Evolutionary conservation across 2,329 filamentous ascomycete species (phyloP), one percentile per base, ranked within the genome.

Genomic region (Venturia aucupariae): DNA sequence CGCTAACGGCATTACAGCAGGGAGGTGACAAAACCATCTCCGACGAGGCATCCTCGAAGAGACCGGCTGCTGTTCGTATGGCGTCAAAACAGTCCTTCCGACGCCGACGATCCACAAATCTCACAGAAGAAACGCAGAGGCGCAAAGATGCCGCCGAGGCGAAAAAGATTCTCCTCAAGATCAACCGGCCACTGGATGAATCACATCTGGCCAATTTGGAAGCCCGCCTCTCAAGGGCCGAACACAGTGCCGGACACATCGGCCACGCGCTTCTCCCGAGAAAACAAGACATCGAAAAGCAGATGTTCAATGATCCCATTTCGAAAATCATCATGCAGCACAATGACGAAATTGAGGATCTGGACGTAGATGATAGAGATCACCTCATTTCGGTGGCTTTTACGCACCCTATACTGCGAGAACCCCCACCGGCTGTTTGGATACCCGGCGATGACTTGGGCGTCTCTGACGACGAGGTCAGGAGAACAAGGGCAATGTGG

Each of bases 271-370:
- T 65, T 4, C 38, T 62, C 11, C 63, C 63, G 10, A 35, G 59
- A 8, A 35, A 44, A 78, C 70, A 54, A 68, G 67, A 69, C 66
- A 77, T 80, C 67, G 74, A 84, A 61, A 75, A 78, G 80, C 10
- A 88, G 89, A 89, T 8, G 88, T 91, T 61, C 51, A 62, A 65
- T 42, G 63, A 65, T 62, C 63, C 63, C 24, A 64, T 64, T 38
- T 64, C 51, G 2, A 64, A 60, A 19, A 64, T 64, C 39, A 64
- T 64, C 39, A 51, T 64, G 62, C 62, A 64, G 35, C 62, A 89
- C 70, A 87, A 93, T 68, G 93, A 97, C 72, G 92, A 96, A 78
- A 87, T 97, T 67, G 93, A 97, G 74, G 94, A 97, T 72, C 80
- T 99, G 60, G 94, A 90, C 0, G 90, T 92, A 0, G 90, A 93